These are phyloP conservation scores for Colletotrichum sp. DNA, from an alignment of 2,329 filamentous ascomycete species.

Conservation along the genomic window DNA sequence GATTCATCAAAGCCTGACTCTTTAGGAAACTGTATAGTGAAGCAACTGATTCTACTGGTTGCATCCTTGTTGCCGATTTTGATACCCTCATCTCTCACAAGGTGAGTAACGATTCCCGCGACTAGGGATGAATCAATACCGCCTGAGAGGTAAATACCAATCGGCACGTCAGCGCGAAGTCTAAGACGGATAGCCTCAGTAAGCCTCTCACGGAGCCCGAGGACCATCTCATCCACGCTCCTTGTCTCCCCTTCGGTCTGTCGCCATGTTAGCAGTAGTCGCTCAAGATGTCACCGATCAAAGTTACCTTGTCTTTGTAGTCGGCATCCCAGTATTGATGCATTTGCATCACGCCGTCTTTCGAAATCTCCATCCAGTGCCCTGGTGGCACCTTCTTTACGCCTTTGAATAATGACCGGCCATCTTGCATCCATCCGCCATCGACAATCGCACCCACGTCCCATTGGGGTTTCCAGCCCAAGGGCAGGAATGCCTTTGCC, in stretches of 20 bases:
- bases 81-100: constrained; percentile 49
- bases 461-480: constrained; percentile 59
- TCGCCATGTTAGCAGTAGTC: background rate
- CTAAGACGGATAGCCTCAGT: constrained; percentile 56
- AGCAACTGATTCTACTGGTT: constrained; percentile 35
- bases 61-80: constrained; percentile 44
- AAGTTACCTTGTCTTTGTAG: constrained; percentile 54
- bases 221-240: constrained; percentile 54
- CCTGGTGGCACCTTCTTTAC: constrained; percentile 50
- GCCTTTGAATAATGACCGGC: constrained; percentile 53
- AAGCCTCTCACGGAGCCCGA: constrained; percentile 51
- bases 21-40: constrained; percentile 57
- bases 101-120: constrained; percentile 59
- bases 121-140: constrained; percentile 63
- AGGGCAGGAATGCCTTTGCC: constrained; percentile 55
- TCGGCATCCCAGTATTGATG: constrained; percentile 57
- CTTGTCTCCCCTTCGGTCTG: constrained; percentile 41
- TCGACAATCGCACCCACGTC: constrained; percentile 50
- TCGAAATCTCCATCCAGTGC: constrained; percentile 44
- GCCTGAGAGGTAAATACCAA: constrained; percentile 61
- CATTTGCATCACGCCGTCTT: constrained; percentile 37
- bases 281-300: accelerated
- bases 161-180: constrained; percentile 60
- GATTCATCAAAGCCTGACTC: constrained; percentile 55
- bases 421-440: constrained; percentile 48